A percentile compares a stretch with the other conserved stretches of the same genome.
phyloP scores from a whole-genome alignment of 371 early-diverging fungal species.

The Mortierella sp. region DNA sequence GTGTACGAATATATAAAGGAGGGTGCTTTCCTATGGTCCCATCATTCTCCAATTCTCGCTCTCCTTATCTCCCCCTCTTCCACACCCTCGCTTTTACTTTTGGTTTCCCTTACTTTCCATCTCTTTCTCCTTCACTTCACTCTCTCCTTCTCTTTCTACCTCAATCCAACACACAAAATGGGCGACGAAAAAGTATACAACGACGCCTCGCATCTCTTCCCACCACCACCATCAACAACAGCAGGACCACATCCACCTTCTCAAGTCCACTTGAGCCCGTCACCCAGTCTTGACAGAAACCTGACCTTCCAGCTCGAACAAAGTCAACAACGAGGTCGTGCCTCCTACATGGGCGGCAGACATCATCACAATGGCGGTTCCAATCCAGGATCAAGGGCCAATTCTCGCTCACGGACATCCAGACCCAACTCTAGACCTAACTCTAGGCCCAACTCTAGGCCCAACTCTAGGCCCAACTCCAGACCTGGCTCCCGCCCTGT shows the following conservation, averaged over 20 bases:
- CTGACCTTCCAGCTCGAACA: slow-evolving; percentile 12
- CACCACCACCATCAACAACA: slow-evolving; percentile 3
- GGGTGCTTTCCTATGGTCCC: not conserved
- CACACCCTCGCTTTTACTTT: not conserved
- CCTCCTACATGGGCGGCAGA: not conserved
- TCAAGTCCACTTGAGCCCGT: slow-evolving; percentile 9
- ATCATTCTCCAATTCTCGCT: not conserved
- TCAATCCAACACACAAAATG: not conserved
- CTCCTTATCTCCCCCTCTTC: not conserved
- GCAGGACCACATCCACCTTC: slow-evolving; percentile 5
- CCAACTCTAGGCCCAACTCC: slow-evolving; percentile 12
- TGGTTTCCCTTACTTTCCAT: not conserved
- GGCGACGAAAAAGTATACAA: not conserved
- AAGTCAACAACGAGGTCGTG: slow-evolving; percentile 25
- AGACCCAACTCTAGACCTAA: slow-evolving; percentile 13
- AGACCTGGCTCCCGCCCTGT: slow-evolving; percentile 36
- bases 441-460: not conserved
- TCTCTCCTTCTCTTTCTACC: not conserved
- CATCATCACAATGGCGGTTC: slow-evolving; percentile 4
- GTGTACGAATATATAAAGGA: not conserved
- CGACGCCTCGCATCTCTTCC: not conserved
- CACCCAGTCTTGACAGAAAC: slow-evolving; percentile 19
- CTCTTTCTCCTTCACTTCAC: not conserved
- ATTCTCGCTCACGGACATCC: slow-evolving; percentile 28
- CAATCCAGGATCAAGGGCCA: slow-evolving; percentile 30